Conservation (phyloP, 305 asterid species). For the Solanum hybrid region DNA sequence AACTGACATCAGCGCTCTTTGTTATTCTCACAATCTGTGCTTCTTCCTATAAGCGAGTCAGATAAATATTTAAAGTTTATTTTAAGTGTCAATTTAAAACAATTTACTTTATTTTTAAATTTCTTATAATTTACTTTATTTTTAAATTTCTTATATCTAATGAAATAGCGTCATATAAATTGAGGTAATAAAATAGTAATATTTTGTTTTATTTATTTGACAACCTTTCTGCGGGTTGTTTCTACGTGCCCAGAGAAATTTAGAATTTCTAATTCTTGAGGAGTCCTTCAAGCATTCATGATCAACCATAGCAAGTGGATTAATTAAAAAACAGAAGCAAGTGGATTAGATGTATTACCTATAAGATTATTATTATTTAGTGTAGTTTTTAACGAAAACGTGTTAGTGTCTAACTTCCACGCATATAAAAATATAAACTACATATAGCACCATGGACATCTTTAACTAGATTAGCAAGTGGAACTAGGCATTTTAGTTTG, state of each 20-base stretch:
- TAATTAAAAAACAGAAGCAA: neutral
- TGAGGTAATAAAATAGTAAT: neutral
- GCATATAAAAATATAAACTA: too few relatives aligned
- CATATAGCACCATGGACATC: too few relatives aligned
- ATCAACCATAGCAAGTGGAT: neutral
- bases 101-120: neutral
- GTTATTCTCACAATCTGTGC: neutral
- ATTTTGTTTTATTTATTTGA: neutral
- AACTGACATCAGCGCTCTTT: neutral
- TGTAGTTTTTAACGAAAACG: too few relatives aligned
- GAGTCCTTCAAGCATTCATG: neutral
- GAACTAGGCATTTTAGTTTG: too few relatives aligned
- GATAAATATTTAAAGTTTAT: neutral
- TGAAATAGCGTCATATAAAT: neutral
- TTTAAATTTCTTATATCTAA: neutral
- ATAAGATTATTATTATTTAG: too few relatives aligned
- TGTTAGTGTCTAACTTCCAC: too few relatives aligned
- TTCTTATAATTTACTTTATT: neutral
- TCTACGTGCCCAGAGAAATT: neutral
- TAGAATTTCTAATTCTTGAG: neutral
- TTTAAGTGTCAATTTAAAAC: neutral
- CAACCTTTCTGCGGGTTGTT: neutral
- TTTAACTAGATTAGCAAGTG: too few relatives aligned
- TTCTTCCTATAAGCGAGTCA: neutral
- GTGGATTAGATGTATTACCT: too few relatives aligned